Base-by-base conservation (phyloP, 306 rosid species). In the Glycine soja region DNA sequence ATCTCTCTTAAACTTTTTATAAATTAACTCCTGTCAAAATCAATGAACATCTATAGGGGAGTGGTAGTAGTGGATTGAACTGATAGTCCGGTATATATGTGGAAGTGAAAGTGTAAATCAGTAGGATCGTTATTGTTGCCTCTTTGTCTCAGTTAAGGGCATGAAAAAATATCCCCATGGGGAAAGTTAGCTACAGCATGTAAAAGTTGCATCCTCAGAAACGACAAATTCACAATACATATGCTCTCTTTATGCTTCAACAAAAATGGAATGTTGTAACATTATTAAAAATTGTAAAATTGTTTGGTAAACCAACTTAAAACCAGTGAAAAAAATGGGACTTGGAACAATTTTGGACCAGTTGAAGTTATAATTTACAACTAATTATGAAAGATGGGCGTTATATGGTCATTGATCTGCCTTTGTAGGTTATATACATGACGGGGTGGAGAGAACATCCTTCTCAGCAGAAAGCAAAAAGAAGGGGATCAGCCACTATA, bases 401-500 rank as follows among this genome's bases (percentile, higher is more conserved):
- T 16, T n/a, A 64, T 11, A 72, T 75, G 65, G 67, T 42, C 34
- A 11, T 15, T 24, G 30, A 24, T 18, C 32, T 75, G 53, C 70
- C 66, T 57, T 78, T 73, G 88, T 69, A 94, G 98, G 98, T 94
- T 47, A 94, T 94, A 40, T 94, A 92, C 90, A 92, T 94, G 97
- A 94, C 98, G 9, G 98, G 97, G 54, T 94, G 98, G 98, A 91
- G 83, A 86, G 98, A 92, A 57, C 98, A 94, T 84, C 71, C 81
- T 52, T 91, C 98, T 72, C 97, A 92, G 70, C 98, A 87, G 86
- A 89, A 85, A 87, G 89, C 97, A 63, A 92, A 87, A 65, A 66
- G 81, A 76, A 92, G 97, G 76, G 98, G 98, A 54, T 90, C 97
- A 16, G 98, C 97, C 62, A 91, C 97, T 16, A 32, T 92, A 72